These are phyloP conservation scores for Nigrospora oryzae DNA, from an alignment of 2,329 filamentous ascomycete species.

Conservation along the genomic window DNA sequence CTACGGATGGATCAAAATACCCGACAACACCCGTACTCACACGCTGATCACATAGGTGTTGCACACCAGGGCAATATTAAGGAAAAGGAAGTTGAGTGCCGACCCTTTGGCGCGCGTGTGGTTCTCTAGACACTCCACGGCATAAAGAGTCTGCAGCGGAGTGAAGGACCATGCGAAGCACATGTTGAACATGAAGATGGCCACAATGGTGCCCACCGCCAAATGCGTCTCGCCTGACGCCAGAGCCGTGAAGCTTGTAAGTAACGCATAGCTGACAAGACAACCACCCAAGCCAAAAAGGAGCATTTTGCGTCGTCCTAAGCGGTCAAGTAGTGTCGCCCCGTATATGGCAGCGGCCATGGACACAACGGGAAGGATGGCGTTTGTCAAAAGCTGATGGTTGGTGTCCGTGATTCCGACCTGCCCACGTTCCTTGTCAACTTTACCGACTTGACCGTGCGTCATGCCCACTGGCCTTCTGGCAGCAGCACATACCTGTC, in stretches of 20 bases:
- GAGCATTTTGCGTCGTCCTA: conserved; percentile 24
- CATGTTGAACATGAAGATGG: conserved; percentile 22
- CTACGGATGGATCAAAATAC: too few relatives aligned
- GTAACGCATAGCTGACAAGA: conserved; percentile 10
- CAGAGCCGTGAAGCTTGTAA: conserved; percentile 18
- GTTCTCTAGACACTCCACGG: conserved; percentile 25
- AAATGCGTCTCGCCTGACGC: conserved; percentile 10
- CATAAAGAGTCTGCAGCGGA: conserved; percentile 22
- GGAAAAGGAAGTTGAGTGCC: conserved; percentile 24
- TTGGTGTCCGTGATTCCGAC: conserved; percentile 24
- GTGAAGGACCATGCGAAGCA: conserved; percentile 20
- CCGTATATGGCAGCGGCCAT: conserved; percentile 24
- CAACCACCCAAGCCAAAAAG: conserved; percentile 11
- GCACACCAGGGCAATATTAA: conserved; percentile 26
- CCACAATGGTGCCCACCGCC: conserved; percentile 16
- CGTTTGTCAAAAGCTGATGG: conserved; percentile 25
- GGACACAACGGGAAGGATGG: conserved; percentile 27
- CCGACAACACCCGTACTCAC: background rate
- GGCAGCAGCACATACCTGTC: background rate
- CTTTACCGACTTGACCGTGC: background rate
- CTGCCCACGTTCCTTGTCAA: conserved; percentile 7
- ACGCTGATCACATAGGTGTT: conserved; percentile 34
- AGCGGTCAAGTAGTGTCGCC: conserved; percentile 23
- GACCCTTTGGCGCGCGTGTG: conserved; percentile 25
- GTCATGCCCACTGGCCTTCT: background rate